These are phyloP conservation scores for Solanum rostratum DNA, from an alignment of 257 asterid genomes.

Conservation along the genomic window DNA sequence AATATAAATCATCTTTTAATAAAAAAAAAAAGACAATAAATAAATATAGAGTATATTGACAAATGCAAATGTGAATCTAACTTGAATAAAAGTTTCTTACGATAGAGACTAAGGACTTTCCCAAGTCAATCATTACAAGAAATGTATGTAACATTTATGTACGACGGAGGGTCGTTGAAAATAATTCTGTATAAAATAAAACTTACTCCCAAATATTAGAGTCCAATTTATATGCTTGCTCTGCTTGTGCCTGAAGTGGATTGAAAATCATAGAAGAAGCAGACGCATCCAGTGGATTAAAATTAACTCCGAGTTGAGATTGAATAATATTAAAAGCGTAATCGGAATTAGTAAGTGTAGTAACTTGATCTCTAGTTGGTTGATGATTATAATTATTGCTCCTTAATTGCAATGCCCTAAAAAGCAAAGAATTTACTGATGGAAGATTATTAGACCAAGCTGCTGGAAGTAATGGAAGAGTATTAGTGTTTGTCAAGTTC, in stretches of 20 bases:
- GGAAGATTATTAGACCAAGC: background rate
- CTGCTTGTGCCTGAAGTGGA: slow-evolving; percentile 5
- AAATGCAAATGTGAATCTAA: background rate
- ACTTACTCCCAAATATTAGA: slow-evolving; percentile 29
- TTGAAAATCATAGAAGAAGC: slow-evolving; percentile 24
- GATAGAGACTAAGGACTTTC: background rate
- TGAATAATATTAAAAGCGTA: slow-evolving; percentile 2
- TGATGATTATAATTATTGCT: background rate
- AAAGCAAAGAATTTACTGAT: slow-evolving; percentile 44
- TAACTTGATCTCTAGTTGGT: background rate
- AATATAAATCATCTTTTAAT: too few relatives aligned
- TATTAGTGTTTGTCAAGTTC: slow-evolving; percentile 14
- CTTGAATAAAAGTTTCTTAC: background rate
- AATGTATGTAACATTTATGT: background rate
- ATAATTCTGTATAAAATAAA: background rate
- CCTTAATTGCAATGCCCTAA: slow-evolving; percentile 42
- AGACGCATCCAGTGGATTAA: background rate
- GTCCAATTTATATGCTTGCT: slow-evolving; percentile 25
- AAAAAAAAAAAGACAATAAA: too few relatives aligned
- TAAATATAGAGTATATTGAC: too few relatives aligned
- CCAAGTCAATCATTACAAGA: background rate
- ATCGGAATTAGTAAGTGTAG: background rate
- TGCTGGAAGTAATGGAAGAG: slow-evolving; percentile 1
- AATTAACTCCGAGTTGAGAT: slow-evolving; percentile 19
- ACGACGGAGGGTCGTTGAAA: too few relatives aligned